Conservation (phyloP, 257 asterid species). For the Gardenia jasminoides region DNA sequence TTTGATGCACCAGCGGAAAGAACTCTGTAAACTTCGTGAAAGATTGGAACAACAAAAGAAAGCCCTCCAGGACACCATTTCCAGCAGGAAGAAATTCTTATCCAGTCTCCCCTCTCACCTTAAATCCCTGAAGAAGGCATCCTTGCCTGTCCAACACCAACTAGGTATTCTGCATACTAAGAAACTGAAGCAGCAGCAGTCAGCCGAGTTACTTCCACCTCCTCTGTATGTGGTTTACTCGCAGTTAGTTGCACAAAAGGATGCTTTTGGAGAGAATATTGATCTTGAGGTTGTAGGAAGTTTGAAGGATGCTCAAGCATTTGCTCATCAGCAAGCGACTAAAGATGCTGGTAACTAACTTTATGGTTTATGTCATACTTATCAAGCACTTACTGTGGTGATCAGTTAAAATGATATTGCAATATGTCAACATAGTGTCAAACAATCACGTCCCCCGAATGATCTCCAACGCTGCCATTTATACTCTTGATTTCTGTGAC, state of each 20-base stretch:
- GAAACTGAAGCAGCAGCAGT: conserved; percentile 86
- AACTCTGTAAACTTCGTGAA: conserved; percentile 81
- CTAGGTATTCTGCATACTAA: conserved; percentile 78
- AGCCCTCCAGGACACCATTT: conserved; percentile 76
- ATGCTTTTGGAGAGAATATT: conserved; percentile 85
- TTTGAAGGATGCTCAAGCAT: conserved; percentile 84
- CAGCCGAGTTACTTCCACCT: conserved; percentile 93
- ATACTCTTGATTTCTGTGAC: neutral
- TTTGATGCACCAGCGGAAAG: conserved; percentile 74
- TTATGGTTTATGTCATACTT: neutral
- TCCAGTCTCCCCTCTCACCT: conserved; percentile 97
- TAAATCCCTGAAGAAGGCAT: conserved; percentile 93
- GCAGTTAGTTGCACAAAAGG: conserved; percentile 89
- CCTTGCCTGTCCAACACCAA: conserved; percentile 88
- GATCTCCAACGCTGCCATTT: neutral
- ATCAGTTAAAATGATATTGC: neutral
- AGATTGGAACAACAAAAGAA: conserved; percentile 78
- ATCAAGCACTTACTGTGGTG: neutral
- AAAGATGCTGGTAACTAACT: conserved; percentile 59
- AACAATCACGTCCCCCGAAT: neutral
- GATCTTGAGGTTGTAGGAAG: conserved; percentile 90
- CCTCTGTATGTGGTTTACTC: conserved; percentile 88
- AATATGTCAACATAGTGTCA: neutral
- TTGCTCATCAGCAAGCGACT: conserved; percentile 80
- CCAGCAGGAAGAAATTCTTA: conserved; percentile 81